A percentile compares a stretch with the other conserved stretches of the same genome.
These are phyloP conservation scores for Arthroderma sp. DNA, from an alignment of 2,329 filamentous ascomycete species.

Conservation along the genomic window DNA sequence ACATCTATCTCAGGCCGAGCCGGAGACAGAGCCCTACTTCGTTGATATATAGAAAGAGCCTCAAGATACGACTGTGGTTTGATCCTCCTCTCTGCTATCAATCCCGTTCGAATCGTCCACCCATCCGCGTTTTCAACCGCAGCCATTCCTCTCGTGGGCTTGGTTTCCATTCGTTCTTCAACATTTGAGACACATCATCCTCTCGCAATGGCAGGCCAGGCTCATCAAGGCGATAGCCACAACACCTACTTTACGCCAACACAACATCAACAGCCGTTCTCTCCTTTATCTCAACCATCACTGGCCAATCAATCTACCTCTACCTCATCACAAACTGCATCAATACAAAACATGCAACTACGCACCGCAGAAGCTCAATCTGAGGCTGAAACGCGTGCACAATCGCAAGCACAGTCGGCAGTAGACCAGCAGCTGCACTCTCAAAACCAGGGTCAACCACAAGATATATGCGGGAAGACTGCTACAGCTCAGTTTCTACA, in stretches of 20 bases:
- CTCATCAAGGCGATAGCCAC: neutral
- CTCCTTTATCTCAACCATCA: neutral
- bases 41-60: no score
- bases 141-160: neutral
- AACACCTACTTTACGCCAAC: neutral
- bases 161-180: neutral
- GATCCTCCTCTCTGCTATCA: neutral
- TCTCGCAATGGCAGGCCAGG: neutral
- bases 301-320: neutral
- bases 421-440: neutral
- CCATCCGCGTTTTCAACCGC: neutral
- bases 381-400: neutral
- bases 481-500: conserved; percentile 54
- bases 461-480: conserved; percentile 7
- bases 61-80: no score
- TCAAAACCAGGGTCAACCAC: neutral
- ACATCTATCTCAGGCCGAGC: neutral
- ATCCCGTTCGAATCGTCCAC: neutral
- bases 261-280: neutral
- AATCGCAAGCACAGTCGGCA: neutral
- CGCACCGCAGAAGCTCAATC: neutral
- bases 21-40: no score
- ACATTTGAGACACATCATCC: neutral
- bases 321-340: neutral
- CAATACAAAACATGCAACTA: neutral